Percentiles rank a stretch among this genome's conserved stretches.
These are phyloP conservation scores for Mortierella sp. DNA, from an alignment of 371 early-diverging fungal species.

Conservation along the genomic window DNA sequence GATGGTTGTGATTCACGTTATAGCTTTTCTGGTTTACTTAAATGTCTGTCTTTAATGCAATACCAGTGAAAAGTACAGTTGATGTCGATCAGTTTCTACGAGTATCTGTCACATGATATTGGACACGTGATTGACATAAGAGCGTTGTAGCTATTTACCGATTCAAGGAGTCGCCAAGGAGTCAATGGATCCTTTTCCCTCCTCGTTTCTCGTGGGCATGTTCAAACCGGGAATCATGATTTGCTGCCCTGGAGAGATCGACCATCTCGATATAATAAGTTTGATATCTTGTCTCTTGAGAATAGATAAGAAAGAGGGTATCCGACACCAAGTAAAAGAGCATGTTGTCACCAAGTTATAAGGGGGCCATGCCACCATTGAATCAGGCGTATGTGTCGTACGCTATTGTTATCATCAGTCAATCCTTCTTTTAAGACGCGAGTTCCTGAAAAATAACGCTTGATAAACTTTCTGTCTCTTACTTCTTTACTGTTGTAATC, in stretches of 20 bases:
- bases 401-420: not conserved
- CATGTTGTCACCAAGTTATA: not conserved
- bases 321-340: not conserved
- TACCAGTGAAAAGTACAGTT: no score
- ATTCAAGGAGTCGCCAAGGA: not conserved
- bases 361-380: not conserved
- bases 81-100: no score
- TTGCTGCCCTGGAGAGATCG: conserved; percentile 22
- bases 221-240: conserved; percentile 21
- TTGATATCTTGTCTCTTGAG: not conserved
- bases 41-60: no score
- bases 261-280: not conserved
- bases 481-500: not conserved
- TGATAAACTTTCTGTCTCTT: not conserved
- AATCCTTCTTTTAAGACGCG: no score
- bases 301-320: not conserved
- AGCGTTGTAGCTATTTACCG: no score
- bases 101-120: no score
- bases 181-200: not conserved
- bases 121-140: no score
- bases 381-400: not conserved
- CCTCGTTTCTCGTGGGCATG: conserved; percentile 17
- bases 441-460: not conserved
- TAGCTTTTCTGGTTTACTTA: no score
- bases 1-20: no score